These are phyloP conservation scores for Cystobasidiopsis lactophilus DNA, from an alignment of 768 basidiomycete species.

Conservation along the genomic window DNA sequence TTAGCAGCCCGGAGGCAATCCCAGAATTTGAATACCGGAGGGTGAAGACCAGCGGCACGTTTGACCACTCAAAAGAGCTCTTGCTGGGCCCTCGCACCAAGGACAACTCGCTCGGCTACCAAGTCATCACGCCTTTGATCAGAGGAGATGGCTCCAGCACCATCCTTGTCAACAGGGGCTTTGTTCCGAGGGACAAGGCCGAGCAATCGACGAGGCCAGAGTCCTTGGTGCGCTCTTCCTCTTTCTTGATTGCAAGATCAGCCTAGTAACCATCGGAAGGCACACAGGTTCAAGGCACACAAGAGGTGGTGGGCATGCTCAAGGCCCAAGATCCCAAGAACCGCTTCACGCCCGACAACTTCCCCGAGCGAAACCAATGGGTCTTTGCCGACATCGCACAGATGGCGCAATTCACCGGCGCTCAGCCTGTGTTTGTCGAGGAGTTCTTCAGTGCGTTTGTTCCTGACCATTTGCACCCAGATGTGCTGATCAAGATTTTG, in stretches of 20 bases:
- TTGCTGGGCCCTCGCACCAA: constrained; percentile 65
- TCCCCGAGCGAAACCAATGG: constrained; percentile 58
- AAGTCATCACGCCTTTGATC: constrained; percentile 65
- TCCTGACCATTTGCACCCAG: background rate
- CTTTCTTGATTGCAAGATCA: background rate
- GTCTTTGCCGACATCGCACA: constrained; percentile 69
- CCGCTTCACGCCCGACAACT: constrained; percentile 71
- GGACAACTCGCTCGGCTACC: constrained; percentile 68
- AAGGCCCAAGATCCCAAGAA: constrained; percentile 47
- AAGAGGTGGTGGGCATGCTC: constrained; percentile 62
- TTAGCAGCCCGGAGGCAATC: background rate
- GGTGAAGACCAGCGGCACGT: constrained; percentile 52
- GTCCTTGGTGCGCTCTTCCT: constrained; percentile 17
- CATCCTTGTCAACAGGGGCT: constrained; percentile 78
- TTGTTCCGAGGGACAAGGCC: constrained; percentile 38
- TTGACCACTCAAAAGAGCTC: constrained; percentile 58
- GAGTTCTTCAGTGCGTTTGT: constrained; percentile 57
- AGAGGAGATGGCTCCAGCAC: constrained; percentile 45
- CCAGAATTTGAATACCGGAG: constrained; percentile 65
- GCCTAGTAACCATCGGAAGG: background rate
- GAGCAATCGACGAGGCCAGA: constrained; percentile 19
- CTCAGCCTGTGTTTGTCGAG: constrained; percentile 56
- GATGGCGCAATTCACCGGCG: constrained; percentile 54
- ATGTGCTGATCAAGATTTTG: background rate
- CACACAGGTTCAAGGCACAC: constrained; percentile 5